phyloP scores from a whole-genome alignment of 805 yeast species.

The Kockiozyma suomiensis region DNA sequence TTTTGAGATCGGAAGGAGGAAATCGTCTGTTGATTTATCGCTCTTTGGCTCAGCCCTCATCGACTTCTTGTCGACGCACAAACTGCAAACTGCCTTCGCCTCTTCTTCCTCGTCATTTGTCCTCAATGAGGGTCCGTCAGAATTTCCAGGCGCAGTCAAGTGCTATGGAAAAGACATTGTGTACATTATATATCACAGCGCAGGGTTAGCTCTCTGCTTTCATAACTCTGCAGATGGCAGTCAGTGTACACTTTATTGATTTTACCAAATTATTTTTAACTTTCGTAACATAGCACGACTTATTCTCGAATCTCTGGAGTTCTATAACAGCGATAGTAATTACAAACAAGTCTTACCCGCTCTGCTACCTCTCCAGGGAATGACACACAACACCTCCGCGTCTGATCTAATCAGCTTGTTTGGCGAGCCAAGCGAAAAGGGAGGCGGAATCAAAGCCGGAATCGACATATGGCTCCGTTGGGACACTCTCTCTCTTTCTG shows the following conservation, averaged over 20 bases:
- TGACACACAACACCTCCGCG: conserved; percentile 7
- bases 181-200: conserved; percentile 6
- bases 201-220: conserved; percentile 10
- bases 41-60: not conserved
- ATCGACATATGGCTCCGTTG: conserved; percentile 29
- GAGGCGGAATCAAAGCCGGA: conserved; percentile 19
- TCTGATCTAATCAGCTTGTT: conserved; percentile 7
- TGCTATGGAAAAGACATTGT: conserved; percentile 10
- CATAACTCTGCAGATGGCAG: not conserved
- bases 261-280: not conserved
- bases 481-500: not conserved
- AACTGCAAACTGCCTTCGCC: not conserved
- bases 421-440: conserved; percentile 24
- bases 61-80: not conserved
- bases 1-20: not conserved
- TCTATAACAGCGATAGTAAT: conserved; percentile 7
- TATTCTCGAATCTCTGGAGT: conserved; percentile 13
- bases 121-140: not conserved
- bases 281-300: not conserved
- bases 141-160: not conserved
- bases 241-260: not conserved
- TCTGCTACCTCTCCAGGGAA: conserved; percentile 12
- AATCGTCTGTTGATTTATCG: not conserved
- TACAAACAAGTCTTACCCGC: not conserved
- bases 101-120: not conserved